Percentiles rank a stretch among this genome's conserved stretches.
phyloP scores from a whole-genome alignment of 352 stramenopile species.

The Pythium plurisporium region DNA sequence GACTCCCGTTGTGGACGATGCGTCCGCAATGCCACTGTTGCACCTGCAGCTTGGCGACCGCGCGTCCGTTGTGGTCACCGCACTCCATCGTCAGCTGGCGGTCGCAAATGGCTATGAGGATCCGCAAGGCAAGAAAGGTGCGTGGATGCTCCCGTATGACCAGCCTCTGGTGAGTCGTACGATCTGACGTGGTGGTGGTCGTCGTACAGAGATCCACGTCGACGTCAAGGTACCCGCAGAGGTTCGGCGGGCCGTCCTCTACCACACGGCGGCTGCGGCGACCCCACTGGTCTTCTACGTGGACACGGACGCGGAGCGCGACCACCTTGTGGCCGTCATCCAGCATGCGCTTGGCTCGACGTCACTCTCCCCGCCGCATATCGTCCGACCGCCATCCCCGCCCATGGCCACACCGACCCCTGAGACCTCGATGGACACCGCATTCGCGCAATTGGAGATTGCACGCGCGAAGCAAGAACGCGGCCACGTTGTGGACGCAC shows the following conservation, averaged over 20 bases:
- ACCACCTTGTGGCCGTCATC: constrained; percentile 8
- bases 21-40: constrained; percentile 4
- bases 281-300: constrained; percentile 13
- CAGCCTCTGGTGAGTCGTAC: no score
- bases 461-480: constrained; percentile 10
- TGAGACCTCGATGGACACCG: background rate
- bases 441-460: constrained; percentile 1
- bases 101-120: background rate
- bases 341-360: background rate
- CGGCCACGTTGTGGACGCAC: constrained; percentile 12
- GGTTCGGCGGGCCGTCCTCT: constrained; percentile 14
- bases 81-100: background rate
- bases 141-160: background rate
- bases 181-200: background rate
- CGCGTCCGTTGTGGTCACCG: constrained; percentile 7
- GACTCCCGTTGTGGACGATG: constrained; percentile 4
- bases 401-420: background rate
- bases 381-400: constrained; percentile 4
- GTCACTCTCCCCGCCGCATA: background rate
- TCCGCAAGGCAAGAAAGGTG: constrained; percentile 6
- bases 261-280: constrained; percentile 18
- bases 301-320: constrained; percentile 4
- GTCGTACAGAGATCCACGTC: constrained; percentile 11
- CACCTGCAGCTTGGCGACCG: constrained; percentile 10
- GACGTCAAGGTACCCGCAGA: constrained; percentile 14